Evolutionary conservation across 1,139 yeast species (phyloP).

Genomic region (Torulaspora globosa): DNA sequence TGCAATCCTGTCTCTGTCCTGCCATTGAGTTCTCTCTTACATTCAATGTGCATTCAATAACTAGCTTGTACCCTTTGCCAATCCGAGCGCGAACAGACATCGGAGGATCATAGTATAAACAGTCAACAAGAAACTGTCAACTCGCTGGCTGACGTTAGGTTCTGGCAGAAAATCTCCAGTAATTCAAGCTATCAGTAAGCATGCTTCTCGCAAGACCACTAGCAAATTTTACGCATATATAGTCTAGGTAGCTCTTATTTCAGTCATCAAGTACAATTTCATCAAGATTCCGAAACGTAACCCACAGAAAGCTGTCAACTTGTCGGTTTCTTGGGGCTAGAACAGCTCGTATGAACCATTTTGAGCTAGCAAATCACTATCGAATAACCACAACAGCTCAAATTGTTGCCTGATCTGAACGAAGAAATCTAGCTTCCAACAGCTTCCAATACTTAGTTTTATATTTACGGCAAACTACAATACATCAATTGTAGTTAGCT

Average conservation of each 20-base stretch:
- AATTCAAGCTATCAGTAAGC: not conserved
- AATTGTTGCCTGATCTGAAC: not conserved
- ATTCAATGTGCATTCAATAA: not conserved
- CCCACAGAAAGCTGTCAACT: not conserved
- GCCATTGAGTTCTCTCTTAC: not conserved
- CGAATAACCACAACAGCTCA: too few species aligned
- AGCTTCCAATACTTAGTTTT: not conserved
- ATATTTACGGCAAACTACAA: not conserved
- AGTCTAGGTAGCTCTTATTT: too few species aligned
- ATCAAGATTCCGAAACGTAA: too few species aligned
- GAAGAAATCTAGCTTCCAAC: not conserved
- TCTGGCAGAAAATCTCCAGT: not conserved
- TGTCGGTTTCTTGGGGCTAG: too few species aligned
- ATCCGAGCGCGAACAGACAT: constrained; percentile 1
- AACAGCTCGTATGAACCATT: too few species aligned
- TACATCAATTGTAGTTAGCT: not conserved
- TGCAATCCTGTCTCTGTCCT: too few species aligned
- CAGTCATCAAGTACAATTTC: too few species aligned
- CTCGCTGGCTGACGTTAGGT: not conserved
- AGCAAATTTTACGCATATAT: not conserved
- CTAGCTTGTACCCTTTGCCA: constrained; percentile 2
- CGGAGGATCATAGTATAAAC: not conserved
- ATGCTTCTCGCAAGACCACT: not conserved
- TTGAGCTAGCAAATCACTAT: too few species aligned
- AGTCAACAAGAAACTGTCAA: not conserved